These are phyloP conservation scores for Prinsepia uniflora DNA, from an alignment of 306 rosid genomes.

Conservation along the genomic window DNA sequence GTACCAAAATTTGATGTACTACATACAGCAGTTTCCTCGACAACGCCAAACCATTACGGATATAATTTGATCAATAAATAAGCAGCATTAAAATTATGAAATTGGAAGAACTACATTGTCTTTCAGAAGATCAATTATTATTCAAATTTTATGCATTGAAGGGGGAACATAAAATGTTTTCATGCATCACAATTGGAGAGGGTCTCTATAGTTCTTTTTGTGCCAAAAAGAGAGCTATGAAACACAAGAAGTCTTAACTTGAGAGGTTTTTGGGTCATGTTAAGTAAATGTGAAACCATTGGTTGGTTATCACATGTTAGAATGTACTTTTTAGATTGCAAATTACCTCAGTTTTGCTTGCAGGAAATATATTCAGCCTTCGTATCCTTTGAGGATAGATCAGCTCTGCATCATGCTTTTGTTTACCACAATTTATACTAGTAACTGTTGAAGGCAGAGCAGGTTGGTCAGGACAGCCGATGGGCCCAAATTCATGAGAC, in stretches of 20 bases:
- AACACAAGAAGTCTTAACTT: not conserved
- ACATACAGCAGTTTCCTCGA: too few relatives aligned
- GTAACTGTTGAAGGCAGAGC: slow-evolving; percentile 51
- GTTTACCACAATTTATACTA: slow-evolving; percentile 59
- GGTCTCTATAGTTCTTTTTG: not conserved
- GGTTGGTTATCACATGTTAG: not conserved
- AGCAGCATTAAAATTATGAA: too few relatives aligned
- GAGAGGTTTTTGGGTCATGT: not conserved
- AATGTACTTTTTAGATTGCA: slow-evolving; percentile 6
- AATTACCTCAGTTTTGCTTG: slow-evolving; percentile 76
- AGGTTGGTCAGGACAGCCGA: slow-evolving; percentile 75
- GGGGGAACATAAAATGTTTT: not conserved
- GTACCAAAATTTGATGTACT: too few relatives aligned
- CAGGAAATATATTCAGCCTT: slow-evolving; percentile 79
- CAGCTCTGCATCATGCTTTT: slow-evolving; percentile 86
- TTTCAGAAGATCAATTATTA: too few relatives aligned
- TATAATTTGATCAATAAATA: too few relatives aligned
- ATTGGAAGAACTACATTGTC: too few relatives aligned
- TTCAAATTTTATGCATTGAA: not conserved
- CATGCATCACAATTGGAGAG: not conserved
- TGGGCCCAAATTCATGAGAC: slow-evolving; percentile 72
- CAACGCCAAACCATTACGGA: too few relatives aligned
- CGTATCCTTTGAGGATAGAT: slow-evolving; percentile 86
- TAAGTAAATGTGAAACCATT: not conserved
- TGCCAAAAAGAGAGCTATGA: not conserved